These are phyloP conservation scores for Citrus trifoliata DNA, from an alignment of 345 rosid species.

Conservation along the genomic window DNA sequence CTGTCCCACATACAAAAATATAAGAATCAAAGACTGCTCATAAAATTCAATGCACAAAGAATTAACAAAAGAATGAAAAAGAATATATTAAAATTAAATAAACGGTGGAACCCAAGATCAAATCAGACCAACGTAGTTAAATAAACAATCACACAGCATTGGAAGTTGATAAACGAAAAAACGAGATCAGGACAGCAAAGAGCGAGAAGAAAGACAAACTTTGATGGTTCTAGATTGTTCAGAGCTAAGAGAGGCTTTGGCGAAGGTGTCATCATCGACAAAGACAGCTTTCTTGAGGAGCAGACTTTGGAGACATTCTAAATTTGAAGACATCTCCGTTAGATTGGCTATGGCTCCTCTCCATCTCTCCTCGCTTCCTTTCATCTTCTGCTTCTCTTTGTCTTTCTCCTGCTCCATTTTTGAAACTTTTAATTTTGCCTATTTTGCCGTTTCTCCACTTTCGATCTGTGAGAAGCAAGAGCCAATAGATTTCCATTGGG, in stretches of 20 bases:
- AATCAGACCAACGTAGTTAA: background rate
- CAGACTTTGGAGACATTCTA: slow-evolving; percentile 82
- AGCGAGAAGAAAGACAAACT: slow-evolving; percentile 30
- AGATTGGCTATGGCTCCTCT: slow-evolving; percentile 74
- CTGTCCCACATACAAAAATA: no score
- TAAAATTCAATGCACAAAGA: no score
- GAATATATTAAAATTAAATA: no score
- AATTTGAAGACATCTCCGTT: slow-evolving; percentile 78
- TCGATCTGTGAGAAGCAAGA: no score
- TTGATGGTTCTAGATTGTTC: slow-evolving; percentile 92
- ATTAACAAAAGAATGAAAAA: no score
- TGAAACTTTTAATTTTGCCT: background rate
- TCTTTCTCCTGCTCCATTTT: background rate
- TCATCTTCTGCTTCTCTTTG: slow-evolving; percentile 52
- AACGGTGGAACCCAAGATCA: background rate
- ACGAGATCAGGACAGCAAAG: background rate
- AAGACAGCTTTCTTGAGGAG: slow-evolving; percentile 90
- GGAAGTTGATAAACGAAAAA: background rate
- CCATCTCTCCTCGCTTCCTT: slow-evolving; percentile 84
- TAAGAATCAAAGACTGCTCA: no score
- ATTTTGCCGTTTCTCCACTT: no score
- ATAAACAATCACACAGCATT: background rate
- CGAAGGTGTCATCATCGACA: slow-evolving; percentile 83
- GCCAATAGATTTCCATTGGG: no score
- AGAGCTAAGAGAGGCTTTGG: slow-evolving; percentile 83